Evolutionary conservation across 768 basidiomycete genomes (phyloP).

Genomic region (Naganishia antarctica): DNA sequence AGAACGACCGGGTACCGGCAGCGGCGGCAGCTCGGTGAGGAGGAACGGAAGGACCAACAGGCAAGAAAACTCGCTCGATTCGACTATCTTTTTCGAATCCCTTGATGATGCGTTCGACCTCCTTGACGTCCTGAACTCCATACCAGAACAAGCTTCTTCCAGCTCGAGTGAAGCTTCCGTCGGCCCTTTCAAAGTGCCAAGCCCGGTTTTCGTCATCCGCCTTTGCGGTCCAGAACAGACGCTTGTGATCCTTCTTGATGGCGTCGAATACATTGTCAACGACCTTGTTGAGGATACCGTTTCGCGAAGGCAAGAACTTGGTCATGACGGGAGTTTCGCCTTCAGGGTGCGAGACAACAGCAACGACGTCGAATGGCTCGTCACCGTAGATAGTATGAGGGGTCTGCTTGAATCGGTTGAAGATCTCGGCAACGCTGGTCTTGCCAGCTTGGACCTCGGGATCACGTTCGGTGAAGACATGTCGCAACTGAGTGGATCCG

Average conservation of each 20-base stretch:
- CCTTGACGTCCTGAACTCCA: slow-evolving; percentile 80
- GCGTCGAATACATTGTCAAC: slow-evolving; percentile 95
- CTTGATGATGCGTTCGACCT: slow-evolving; percentile 81
- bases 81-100: slow-evolving; percentile 61
- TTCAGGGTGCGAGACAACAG: slow-evolving; percentile 84
- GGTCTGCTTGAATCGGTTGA: slow-evolving; percentile 70
- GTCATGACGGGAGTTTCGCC: slow-evolving; percentile 84
- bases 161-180: slow-evolving; percentile 92
- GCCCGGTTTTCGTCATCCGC: slow-evolving; percentile 92
- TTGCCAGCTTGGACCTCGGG: slow-evolving; percentile 78
- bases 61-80: slow-evolving; percentile 83
- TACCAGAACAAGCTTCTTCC: slow-evolving; percentile 97
- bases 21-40: slow-evolving; percentile 53
- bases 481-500: slow-evolving; percentile 88
- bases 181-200: slow-evolving; percentile 98
- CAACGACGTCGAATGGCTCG: slow-evolving; percentile 91
- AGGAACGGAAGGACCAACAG: slow-evolving; percentile 55
- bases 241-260: slow-evolving; percentile 89
- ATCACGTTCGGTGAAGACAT: slow-evolving; percentile 91
- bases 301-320: slow-evolving; percentile 81
- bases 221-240: slow-evolving; percentile 95
- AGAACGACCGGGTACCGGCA: slow-evolving; percentile 52
- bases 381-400: slow-evolving; percentile 97
- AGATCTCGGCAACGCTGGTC: slow-evolving; percentile 78
- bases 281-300: slow-evolving; percentile 86